These are phyloP conservation scores for Xylaria sp. DNA, from an alignment of 2,329 filamentous ascomycete species.

Conservation along the genomic window DNA sequence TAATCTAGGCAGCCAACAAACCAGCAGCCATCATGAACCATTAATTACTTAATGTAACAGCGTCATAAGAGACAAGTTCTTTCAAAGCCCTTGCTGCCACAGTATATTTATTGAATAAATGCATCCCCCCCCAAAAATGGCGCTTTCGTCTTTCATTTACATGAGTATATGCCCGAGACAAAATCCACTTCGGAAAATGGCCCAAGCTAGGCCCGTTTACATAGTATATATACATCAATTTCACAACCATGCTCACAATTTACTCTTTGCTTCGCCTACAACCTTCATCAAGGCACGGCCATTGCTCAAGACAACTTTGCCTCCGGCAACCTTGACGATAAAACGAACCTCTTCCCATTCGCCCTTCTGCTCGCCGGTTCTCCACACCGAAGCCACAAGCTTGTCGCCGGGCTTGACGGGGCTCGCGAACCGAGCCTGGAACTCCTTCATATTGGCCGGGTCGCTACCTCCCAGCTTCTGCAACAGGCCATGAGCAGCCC, in stretches of 20 bases:
- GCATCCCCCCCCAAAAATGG: constrained; percentile 2
- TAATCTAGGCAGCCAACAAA: constrained; percentile 33
- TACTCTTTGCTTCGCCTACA: constrained; percentile 66
- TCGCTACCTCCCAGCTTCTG: constrained; percentile 79
- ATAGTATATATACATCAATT: constrained; percentile 14
- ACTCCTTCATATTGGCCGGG: constrained; percentile 85
- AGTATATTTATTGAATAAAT: background rate
- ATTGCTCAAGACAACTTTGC: constrained; percentile 88
- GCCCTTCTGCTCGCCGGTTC: constrained; percentile 73
- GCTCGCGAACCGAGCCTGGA: constrained; percentile 87
- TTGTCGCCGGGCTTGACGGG: constrained; percentile 87
- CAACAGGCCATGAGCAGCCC: constrained; percentile 77
- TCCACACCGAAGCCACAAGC: constrained; percentile 84
- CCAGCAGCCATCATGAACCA: constrained; percentile 1
- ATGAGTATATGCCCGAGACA: background rate
- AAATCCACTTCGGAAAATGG: background rate
- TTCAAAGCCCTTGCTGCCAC: background rate
- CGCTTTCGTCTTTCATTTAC: constrained; percentile 6
- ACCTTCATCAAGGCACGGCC: constrained; percentile 82
- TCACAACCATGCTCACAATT: constrained; percentile 61
- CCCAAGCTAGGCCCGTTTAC: constrained; percentile 10
- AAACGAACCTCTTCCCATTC: constrained; percentile 88
- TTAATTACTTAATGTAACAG: constrained; percentile 25
- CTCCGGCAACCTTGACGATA: constrained; percentile 78
- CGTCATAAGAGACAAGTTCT: constrained; percentile 36